A percentile compares a stretch with the other conserved stretches of the same genome.
Conservation (phyloP, 2,329 filamentous ascomycete species). For the Aspergillus sp. region DNA sequence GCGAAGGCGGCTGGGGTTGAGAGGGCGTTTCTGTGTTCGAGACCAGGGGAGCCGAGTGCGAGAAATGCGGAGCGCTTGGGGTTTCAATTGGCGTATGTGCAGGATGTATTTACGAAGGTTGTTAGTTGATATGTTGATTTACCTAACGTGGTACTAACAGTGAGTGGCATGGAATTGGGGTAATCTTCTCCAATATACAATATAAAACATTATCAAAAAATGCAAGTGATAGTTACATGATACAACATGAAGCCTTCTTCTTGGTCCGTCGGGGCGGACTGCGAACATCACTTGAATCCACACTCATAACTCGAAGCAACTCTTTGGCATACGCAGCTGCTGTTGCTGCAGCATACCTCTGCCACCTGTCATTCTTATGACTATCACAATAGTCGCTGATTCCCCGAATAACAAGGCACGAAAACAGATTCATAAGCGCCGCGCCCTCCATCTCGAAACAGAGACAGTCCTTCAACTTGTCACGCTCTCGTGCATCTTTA, state of each 20-base stretch:
- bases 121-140: too few relatives aligned
- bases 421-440: not conserved
- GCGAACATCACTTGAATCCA: too few relatives aligned
- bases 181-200: too few relatives aligned
- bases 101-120: not conserved
- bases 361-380: not conserved
- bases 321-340: not conserved
- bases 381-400: not conserved
- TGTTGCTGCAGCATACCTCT: not conserved
- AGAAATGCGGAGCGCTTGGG: slow-evolving; percentile 20
- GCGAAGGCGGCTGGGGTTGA: slow-evolving; percentile 15
- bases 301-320: not conserved
- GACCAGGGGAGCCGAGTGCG: slow-evolving; percentile 14
- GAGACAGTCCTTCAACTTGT: not conserved
- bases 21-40: slow-evolving; percentile 13
- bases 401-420: not conserved
- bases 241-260: too few relatives aligned
- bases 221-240: too few relatives aligned
- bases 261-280: too few relatives aligned
- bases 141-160: too few relatives aligned
- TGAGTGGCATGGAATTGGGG: too few relatives aligned
- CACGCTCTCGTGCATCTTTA: not conserved
- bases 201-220: too few relatives aligned
- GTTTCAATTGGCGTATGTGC: slow-evolving; percentile 20
- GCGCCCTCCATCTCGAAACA: not conserved